Conservation (phyloP, 2,329 filamentous ascomycete genomes). For the Cercospora brassicicola region DNA sequence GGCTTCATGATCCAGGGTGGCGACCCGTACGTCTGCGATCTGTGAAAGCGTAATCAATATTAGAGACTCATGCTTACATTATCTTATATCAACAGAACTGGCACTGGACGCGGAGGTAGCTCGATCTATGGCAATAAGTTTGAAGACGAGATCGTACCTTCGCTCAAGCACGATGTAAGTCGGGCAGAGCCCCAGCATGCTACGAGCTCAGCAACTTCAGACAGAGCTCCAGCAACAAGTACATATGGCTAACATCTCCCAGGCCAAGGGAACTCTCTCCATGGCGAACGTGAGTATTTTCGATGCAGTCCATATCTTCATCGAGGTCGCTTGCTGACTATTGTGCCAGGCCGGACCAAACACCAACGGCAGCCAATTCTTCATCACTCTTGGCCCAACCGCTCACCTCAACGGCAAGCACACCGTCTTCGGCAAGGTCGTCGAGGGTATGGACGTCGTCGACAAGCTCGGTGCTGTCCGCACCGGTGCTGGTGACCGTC, state of each 20-base stretch:
- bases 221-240: not conserved
- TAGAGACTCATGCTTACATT: not conserved
- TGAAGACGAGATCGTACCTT: conserved; percentile 82
- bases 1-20: conserved; percentile 89
- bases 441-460: conserved; percentile 86
- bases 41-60: not conserved
- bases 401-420: conserved; percentile 90
- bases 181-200: not conserved
- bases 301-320: not conserved
- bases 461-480: conserved; percentile 84
- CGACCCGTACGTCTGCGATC: conserved; percentile 25
- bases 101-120: conserved; percentile 60
- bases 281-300: conserved; percentile 72
- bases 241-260: not conserved
- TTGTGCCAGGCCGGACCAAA: conserved; percentile 67
- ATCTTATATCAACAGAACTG: conserved; percentile 19
- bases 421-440: conserved; percentile 88
- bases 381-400: conserved; percentile 77
- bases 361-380: conserved; percentile 95
- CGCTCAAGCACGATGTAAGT: conserved; percentile 67
- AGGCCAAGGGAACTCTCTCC: conserved; percentile 69
- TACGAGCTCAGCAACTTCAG: not conserved
- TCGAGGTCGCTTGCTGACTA: not conserved
- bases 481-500: conserved; percentile 76
- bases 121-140: conserved; percentile 86